Conservation (phyloP, 2,329 filamentous ascomycete species). For the Emmonsiellopsis sp. region DNA sequence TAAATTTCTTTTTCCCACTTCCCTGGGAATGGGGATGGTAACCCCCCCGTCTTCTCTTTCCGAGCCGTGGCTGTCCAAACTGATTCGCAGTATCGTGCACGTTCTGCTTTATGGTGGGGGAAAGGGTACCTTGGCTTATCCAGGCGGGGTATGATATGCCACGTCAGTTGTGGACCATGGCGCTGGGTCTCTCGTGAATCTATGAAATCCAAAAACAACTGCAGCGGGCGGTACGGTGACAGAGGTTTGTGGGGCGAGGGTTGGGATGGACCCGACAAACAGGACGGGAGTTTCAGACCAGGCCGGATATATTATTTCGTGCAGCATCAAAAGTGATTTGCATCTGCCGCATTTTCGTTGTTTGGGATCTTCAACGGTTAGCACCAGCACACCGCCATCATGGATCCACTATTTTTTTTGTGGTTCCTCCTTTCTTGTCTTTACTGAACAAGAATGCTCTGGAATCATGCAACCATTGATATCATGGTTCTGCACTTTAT, state of each 20-base stretch:
- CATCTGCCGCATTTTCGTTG: neutral
- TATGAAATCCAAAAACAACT: neutral
- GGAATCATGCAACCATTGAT: neutral
- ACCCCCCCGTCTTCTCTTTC: neutral
- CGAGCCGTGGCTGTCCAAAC: neutral
- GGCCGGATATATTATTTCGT: neutral
- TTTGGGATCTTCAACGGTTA: neutral
- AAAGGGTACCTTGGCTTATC: neutral
- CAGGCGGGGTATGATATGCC: neutral
- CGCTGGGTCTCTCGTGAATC: neutral
- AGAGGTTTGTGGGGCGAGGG: neutral
- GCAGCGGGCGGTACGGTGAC: neutral
- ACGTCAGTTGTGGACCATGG: constrained; percentile 1
- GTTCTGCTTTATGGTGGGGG: neutral
- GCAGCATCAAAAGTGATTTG: neutral
- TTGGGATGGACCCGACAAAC: constrained; percentile 4
- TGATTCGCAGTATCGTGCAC: neutral
- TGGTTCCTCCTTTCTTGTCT: neutral
- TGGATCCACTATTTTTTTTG: neutral
- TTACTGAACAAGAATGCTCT: neutral
- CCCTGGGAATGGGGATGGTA: neutral
- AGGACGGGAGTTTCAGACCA: neutral
- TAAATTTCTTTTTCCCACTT: neutral
- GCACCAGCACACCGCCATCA: neutral
- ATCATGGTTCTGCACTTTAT: neutral